phyloP scores from a whole-genome alignment of 1,284 basidiomycete genomes.

The Rhodotorula sp. region DNA sequence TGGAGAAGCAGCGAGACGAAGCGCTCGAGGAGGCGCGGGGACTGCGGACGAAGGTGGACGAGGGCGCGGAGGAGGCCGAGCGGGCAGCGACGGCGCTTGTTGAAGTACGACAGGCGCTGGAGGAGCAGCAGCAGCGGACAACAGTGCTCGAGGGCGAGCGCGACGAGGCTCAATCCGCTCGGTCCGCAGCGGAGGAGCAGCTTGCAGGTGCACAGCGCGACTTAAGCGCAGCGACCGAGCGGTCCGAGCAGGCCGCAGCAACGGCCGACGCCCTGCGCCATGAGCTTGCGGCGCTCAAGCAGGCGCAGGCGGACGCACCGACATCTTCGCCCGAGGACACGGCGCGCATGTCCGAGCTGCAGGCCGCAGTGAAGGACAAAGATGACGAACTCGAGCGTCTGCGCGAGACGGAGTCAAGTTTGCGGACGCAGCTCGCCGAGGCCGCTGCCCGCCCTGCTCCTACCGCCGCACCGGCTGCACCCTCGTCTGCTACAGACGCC shows the following conservation, averaged over 20 bases:
- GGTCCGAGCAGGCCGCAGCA: neutral
- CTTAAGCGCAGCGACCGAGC: neutral
- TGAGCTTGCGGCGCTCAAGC: constrained; percentile 2
- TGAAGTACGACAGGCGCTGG: neutral
- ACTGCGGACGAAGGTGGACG: too few species aligned
- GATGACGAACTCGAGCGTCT: constrained; percentile 8
- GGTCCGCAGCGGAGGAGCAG: neutral
- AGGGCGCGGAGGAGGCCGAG: too few species aligned
- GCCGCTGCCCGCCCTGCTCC: neutral
- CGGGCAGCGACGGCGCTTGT: too few species aligned
- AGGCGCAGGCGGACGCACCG: neutral
- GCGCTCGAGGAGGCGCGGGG: neutral
- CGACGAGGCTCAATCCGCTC: neutral
- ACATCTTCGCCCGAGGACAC: neutral
- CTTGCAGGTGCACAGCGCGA: neutral
- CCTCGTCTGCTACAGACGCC: neutral
- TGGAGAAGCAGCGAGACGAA: neutral
- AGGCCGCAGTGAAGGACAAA: constrained; percentile 7
- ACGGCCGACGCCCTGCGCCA: constrained; percentile 9
- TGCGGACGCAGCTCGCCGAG: constrained; percentile 1
- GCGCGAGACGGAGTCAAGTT: constrained; percentile 2
- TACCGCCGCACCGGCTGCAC: neutral
- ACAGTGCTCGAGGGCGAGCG: neutral
- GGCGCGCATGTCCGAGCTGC: constrained; percentile 19
- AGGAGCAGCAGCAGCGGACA: neutral